Base-by-base conservation (phyloP, 768 basidiomycete species). In the Trametes elegans region DNA sequence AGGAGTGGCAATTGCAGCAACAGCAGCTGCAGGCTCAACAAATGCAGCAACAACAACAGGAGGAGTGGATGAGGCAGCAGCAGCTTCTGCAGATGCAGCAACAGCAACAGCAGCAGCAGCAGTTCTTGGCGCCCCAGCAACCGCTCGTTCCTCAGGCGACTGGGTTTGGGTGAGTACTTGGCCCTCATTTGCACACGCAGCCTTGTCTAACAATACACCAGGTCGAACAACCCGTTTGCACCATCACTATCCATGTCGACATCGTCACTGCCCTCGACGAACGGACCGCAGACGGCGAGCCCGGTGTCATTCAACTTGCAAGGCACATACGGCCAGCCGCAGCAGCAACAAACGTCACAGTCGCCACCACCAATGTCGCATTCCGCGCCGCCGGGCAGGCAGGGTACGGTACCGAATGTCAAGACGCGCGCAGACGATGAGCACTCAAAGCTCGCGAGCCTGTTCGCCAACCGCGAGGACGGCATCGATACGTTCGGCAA, bases 401-500 rank as follows among this genome's bases (percentile, higher is more conserved):
- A 57, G 24, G 38, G 38, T 13, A 53, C 59, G 11, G 28, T 58
- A 41, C 57, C 57, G 2, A 34, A 32, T 7, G 59, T 60, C 36
- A 58, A 68, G 32, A 74, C 73, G 21, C 76, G 75, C 42, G 75
- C 79, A 43, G 91, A 96, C 68, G 83, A 89, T 57, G 81, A 84
- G 53, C 80, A 92, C 65, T 68, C 82, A 13, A 80, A 86, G 32
- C 80, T 99, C 49, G 94, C 95, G 2, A 75, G 70, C 49, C 71
- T 98, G 62, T 85, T 98, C 59, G 95, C 91, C 6, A 91, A 90
- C 65, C 79, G 87, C 46, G 95, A 97, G 53, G 93, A 91, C 62
- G 96, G 97, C 1, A 76, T 89, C 67, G 97, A 99, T 72, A 96
- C 96, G 49, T 98, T 98, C 66, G 96, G 96, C 46, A 99, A 98